Percentiles rank a stretch among this genome's conserved stretches.
Conservation (phyloP, 495 filamentous ascomycete genomes). For the Aspergillus wentii region DNA sequence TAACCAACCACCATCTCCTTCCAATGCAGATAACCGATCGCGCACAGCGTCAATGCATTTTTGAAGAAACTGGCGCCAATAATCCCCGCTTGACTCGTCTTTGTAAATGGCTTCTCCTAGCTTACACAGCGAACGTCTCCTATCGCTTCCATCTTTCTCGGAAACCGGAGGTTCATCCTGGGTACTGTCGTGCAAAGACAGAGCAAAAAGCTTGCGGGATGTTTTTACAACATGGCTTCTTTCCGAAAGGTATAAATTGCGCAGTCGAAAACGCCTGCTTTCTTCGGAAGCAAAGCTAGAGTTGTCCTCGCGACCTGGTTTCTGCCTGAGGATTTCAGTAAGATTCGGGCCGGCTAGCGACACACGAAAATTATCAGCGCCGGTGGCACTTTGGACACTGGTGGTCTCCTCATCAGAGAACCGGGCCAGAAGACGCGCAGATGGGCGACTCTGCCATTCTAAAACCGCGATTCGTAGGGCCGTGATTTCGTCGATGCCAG, state of each 20-base stretch:
- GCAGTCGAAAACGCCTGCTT: conserved; percentile 55
- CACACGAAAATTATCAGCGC: conserved; percentile 48
- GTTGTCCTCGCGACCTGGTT: conserved; percentile 33
- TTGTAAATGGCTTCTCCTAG: conserved; percentile 29
- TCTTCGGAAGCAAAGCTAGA: conserved; percentile 54
- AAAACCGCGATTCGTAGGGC: conserved; percentile 75
- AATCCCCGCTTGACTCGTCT: conserved; percentile 20
- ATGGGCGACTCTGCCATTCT: conserved; percentile 76
- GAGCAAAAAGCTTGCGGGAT: conserved; percentile 36
- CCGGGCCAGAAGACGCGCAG: conserved; percentile 56
- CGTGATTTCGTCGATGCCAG: conserved; percentile 72
- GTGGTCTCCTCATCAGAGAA: conserved; percentile 65
- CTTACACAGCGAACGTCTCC: conserved; percentile 19
- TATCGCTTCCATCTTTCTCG: conserved; percentile 4
- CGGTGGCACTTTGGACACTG: conserved; percentile 61
- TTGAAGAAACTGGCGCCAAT: conserved; percentile 23
- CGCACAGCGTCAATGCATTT: conserved; percentile 42
- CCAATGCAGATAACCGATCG: conserved; percentile 38
- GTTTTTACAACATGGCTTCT: conserved; percentile 42
- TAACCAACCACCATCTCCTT: conserved; percentile 49
- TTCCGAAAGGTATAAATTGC: conserved; percentile 67
- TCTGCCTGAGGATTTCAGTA: conserved; percentile 30
- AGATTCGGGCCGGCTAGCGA: conserved; percentile 43
- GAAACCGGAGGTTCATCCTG: conserved; percentile 4
- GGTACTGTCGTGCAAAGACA: conserved; percentile 23